Percentiles rank a stretch among this genome's conserved stretches.
phyloP scores from a whole-genome alignment of 805 yeast species.

The Metschnikowia proteae region DNA sequence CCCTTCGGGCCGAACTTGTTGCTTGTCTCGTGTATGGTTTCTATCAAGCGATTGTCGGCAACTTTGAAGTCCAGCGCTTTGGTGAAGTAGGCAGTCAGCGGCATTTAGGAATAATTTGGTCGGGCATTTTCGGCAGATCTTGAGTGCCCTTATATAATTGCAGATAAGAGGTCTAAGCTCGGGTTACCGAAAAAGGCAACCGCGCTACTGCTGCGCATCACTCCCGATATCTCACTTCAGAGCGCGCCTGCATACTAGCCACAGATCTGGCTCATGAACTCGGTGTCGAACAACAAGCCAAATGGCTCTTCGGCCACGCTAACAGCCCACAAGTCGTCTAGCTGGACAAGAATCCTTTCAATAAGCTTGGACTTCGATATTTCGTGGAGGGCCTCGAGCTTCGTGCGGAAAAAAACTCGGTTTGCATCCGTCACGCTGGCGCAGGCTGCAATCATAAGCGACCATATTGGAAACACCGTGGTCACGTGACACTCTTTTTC shows the following conservation, averaged over 20 bases:
- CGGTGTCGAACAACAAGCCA: conserved; percentile 13
- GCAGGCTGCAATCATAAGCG: conserved; percentile 16
- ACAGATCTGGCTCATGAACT: conserved; percentile 15
- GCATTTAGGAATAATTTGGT: conserved; percentile 3
- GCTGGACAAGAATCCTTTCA: conserved; percentile 9
- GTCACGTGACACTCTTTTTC: conserved; percentile 5
- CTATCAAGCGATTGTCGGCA: conserved; percentile 35
- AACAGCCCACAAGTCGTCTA: conserved; percentile 14
- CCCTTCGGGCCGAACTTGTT: conserved; percentile 56
- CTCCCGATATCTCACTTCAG: neutral
- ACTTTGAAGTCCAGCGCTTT: conserved; percentile 7
- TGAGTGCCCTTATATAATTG: neutral
- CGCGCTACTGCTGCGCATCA: neutral
- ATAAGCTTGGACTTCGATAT: conserved; percentile 10
- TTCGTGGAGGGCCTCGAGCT: conserved; percentile 3
- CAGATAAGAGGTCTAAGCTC: neutral
- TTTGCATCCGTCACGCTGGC: conserved; percentile 4
- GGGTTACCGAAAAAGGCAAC: conserved; percentile 1
- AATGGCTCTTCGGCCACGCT: conserved; percentile 15
- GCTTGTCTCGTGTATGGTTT: conserved; percentile 62
- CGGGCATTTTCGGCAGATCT: neutral
- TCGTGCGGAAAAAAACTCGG: conserved; percentile 8
- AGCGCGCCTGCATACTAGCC: conserved; percentile 1
- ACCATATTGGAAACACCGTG: conserved; percentile 16
- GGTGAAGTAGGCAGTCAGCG: conserved; percentile 6